Evolutionary conservation across 2,329 filamentous ascomycete genomes (phyloP).

Genomic region (Aspergillus fijiensis): DNA sequence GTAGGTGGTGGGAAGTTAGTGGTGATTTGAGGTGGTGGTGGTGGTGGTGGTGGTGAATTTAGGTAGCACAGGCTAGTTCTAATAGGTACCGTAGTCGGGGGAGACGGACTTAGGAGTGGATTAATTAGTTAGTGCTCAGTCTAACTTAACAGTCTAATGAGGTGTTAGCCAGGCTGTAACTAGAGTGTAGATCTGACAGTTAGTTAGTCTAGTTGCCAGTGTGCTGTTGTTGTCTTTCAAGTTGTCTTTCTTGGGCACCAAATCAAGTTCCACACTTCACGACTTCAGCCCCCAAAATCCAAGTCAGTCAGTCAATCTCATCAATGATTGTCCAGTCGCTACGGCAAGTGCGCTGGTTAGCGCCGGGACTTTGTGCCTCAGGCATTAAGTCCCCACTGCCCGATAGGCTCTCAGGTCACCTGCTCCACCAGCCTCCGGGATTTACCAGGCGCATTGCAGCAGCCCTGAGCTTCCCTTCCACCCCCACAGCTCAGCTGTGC

Average conservation of each 20-base stretch:
- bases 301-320: neutral
- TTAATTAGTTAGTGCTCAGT: neutral
- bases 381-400: constrained; percentile 1
- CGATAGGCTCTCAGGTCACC: constrained; percentile 8
- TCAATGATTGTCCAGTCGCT: neutral
- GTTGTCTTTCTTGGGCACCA: neutral
- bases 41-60: neutral
- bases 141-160: neutral
- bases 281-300: neutral
- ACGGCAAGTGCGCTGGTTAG: neutral
- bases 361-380: constrained; percentile 8
- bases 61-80: neutral
- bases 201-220: neutral
- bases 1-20: neutral
- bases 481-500: neutral
- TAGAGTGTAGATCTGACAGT: neutral
- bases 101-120: neutral
- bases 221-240: neutral
- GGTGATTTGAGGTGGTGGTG: neutral
- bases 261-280: neutral
- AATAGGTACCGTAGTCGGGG: neutral
- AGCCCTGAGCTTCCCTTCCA: neutral
- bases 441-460: constrained; percentile 6
- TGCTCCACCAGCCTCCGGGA: constrained; percentile 16
- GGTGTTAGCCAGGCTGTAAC: neutral